phyloP scores from a whole-genome alignment of 192 early-diverging fungal genomes.

The Umbelopsis vinacea region DNA sequence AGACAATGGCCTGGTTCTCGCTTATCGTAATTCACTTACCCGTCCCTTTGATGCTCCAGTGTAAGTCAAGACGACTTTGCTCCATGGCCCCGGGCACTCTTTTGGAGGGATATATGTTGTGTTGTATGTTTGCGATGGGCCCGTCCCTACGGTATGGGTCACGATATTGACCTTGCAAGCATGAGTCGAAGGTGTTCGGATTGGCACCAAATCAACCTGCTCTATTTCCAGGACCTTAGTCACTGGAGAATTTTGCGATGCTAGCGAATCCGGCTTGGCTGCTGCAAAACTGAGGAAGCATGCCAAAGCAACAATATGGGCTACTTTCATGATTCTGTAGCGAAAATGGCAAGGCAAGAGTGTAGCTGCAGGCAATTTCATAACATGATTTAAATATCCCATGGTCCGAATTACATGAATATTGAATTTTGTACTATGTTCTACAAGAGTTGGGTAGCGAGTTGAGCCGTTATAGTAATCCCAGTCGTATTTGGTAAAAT shows the following conservation, averaged over 20 bases:
- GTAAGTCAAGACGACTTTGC: conserved; percentile 14
- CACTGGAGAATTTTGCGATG: background rate
- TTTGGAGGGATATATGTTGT: conserved; percentile 1
- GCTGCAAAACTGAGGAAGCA: background rate
- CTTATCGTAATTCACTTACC: background rate
- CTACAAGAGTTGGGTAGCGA: background rate
- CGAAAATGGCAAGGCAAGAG: background rate
- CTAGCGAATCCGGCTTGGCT: background rate
- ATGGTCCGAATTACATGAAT: background rate
- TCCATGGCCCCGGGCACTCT: conserved; percentile 22
- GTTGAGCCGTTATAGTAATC: background rate
- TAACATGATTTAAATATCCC: background rate
- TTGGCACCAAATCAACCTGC: conserved; percentile 1
- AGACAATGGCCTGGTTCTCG: background rate
- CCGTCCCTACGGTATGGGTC: background rate
- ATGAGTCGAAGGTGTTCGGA: background rate
- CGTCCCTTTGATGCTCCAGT: conserved; percentile 19
- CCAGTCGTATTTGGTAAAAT: background rate
- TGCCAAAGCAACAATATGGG: background rate
- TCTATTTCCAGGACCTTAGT: background rate
- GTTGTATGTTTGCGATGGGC: background rate
- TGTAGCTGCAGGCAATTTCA: no score
- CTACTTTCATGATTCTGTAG: background rate
- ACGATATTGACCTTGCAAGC: conserved; percentile 22
- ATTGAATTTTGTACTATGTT: background rate